Percentiles rank a stretch among this genome's conserved stretches.
Evolutionary conservation across 2,329 filamentous ascomycete genomes (phyloP).

Genomic region (Claviceps paspali): DNA sequence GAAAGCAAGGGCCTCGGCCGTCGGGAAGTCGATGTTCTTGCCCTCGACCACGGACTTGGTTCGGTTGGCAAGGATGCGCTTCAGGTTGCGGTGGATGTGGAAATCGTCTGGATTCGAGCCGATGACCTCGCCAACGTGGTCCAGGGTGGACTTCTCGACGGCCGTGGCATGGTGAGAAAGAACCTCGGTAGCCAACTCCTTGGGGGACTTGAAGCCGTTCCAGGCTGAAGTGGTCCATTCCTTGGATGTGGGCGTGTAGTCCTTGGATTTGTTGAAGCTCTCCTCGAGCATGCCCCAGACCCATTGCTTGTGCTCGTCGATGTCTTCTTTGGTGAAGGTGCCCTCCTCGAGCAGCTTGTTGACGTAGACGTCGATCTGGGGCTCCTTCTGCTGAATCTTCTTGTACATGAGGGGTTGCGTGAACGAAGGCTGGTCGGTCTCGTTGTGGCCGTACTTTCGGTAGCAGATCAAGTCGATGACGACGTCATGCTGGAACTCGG

Average conservation of each 20-base stretch:
- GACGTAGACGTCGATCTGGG: slow-evolving; percentile 81
- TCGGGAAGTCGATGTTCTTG: slow-evolving; percentile 94
- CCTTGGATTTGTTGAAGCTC: slow-evolving; percentile 92
- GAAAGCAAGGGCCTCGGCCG: slow-evolving; percentile 89
- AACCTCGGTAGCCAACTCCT: slow-evolving; percentile 89
- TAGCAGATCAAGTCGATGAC: slow-evolving; percentile 98
- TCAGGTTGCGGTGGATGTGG: slow-evolving; percentile 83
- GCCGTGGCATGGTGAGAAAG: slow-evolving; percentile 82
- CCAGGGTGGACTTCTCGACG: slow-evolving; percentile 55
- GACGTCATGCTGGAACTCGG: slow-evolving; percentile 96
- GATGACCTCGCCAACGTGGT: slow-evolving; percentile 71
- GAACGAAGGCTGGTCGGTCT: slow-evolving; percentile 98
- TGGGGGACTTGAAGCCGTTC: slow-evolving; percentile 99
- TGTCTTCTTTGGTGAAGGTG: slow-evolving; percentile 92
- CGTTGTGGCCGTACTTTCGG: slow-evolving; percentile 97
- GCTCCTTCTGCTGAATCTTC: slow-evolving; percentile 72
- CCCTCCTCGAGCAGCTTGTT: slow-evolving; percentile 82
- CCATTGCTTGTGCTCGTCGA: slow-evolving; percentile 99
- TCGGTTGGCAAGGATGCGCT: slow-evolving; percentile 81
- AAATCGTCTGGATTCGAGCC: slow-evolving; percentile 71
- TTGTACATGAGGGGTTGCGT: slow-evolving; percentile 99
- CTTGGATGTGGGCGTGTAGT: slow-evolving; percentile 90
- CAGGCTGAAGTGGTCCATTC: slow-evolving; percentile 98
- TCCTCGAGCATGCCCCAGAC: slow-evolving; percentile 98
- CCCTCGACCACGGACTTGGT: slow-evolving; percentile 88